phyloP scores from a whole-genome alignment of 169 alveolate species.

The Cryptosporidium tyzzeri region DNA sequence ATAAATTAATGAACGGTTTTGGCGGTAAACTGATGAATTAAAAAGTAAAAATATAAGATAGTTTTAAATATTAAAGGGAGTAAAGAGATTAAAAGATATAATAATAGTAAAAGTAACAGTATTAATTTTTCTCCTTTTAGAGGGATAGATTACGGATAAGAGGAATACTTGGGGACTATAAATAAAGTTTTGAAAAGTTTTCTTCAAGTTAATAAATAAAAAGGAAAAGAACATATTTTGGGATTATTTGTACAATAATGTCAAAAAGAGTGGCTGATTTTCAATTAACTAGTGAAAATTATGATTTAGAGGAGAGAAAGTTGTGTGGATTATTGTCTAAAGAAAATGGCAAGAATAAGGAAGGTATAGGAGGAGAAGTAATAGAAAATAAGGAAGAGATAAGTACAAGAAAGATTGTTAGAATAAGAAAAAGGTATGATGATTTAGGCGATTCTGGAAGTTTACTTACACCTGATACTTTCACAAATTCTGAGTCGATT shows the following conservation, averaged over 20 bases:
- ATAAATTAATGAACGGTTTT: neutral
- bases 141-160: too few relatives aligned
- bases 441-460: neutral
- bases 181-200: too few relatives aligned
- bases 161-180: neutral
- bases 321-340: neutral
- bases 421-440: constrained; percentile 17
- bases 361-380: neutral
- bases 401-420: constrained; percentile 33
- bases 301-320: constrained; percentile 23
- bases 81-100: neutral
- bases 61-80: neutral
- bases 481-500: neutral
- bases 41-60: neutral
- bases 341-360: neutral
- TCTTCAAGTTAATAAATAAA: neutral
- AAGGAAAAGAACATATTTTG: neutral
- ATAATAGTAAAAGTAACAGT: neutral
- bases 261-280: constrained; percentile 67
- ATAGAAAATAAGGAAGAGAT: constrained; percentile 34
- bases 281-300: constrained; percentile 55
- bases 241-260: constrained; percentile 11
- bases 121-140: neutral
- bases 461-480: neutral
- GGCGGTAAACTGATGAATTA: neutral